Evolutionary conservation across 768 basidiomycete species (phyloP).

Genomic region (Boletus sp.): DNA sequence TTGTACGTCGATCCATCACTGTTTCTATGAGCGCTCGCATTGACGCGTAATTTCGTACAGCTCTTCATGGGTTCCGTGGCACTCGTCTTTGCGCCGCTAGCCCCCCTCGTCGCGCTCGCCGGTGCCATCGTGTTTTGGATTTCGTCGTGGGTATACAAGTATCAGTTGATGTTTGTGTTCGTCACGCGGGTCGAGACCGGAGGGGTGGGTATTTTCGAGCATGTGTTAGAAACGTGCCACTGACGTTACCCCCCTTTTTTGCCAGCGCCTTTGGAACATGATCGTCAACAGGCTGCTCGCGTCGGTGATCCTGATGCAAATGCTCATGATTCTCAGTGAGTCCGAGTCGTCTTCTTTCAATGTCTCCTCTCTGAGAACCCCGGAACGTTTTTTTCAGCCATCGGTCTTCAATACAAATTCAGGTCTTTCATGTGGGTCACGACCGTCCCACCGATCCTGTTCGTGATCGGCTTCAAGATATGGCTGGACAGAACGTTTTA

Average conservation of each 20-base stretch:
- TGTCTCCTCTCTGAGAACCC: not conserved
- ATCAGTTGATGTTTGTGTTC: slow-evolving; percentile 94
- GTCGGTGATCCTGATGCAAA: slow-evolving; percentile 83
- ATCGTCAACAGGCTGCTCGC: slow-evolving; percentile 83
- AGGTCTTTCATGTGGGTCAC: slow-evolving; percentile 77
- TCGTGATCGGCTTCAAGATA: slow-evolving; percentile 80
- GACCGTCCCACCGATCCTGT: slow-evolving; percentile 82
- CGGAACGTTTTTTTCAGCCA: slow-evolving; percentile 46
- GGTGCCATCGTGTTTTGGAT: slow-evolving; percentile 87
- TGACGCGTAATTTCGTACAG: slow-evolving; percentile 33
- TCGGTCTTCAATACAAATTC: slow-evolving; percentile 78
- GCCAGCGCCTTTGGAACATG: slow-evolving; percentile 90
- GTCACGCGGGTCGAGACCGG: slow-evolving; percentile 89
- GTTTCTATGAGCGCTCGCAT: not conserved
- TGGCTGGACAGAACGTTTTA: slow-evolving; percentile 72
- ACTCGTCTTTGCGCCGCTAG: slow-evolving; percentile 90
- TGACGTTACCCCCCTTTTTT: not conserved
- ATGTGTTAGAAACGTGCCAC: not conserved
- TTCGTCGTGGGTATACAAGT: slow-evolving; percentile 88
- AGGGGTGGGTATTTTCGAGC: slow-evolving; percentile 56
- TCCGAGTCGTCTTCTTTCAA: slow-evolving; percentile 5
- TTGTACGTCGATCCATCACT: slow-evolving; percentile 39
- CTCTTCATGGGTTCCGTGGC: slow-evolving; percentile 93
- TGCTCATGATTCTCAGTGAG: slow-evolving; percentile 83
- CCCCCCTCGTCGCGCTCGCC: slow-evolving; percentile 84